Evolutionary conservation across 2,329 filamentous ascomycete species (phyloP), one percentile per base, ranked within the genome.

Genomic region (Neurospora sp.): DNA sequence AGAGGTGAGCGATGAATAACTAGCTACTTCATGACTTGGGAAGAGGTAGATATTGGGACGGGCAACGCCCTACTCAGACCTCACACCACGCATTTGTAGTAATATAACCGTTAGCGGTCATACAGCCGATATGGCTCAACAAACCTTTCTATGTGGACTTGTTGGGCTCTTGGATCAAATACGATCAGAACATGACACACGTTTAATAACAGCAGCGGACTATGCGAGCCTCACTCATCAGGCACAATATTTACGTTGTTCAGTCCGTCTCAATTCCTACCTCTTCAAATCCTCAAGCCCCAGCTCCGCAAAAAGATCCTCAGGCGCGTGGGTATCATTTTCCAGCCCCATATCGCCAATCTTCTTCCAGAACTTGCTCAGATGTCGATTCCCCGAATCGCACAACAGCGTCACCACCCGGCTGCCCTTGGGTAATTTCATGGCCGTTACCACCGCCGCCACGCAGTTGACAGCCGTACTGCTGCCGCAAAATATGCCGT

Each of bases 391-490:
- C n/a, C 92, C 91, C n/a, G 87, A 88, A 80, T 96, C 92, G 79
- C 92, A 96, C 8, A 96, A 81, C n/a, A 96, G 83, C 0, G 92
- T 96, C n/a, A 94, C 91, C 57, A 96, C 87, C 39, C 84, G 85
- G 71, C 90, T 91, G 15, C 84, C 86, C 68, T 81, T 78, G 4
- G 87, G 87, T 72, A 94, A 81, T 57, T 83, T 82, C 77, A 89
- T 85, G 36, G 91, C 92, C 4, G 90, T 84, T 67, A 85, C 85
- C 10, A 92, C 89, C 28, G 92, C 91, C 4, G 91, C 92, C 57
- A 92, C 91, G 85, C 94, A 97, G 79, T 99, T 99, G 68, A 99
- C 95, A n/a, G 94, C 91, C 79, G 92, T 97, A 79, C 93, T 97
- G 79, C 94, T 97, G 8, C 96, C 96, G 52, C 94, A 85, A 77